A percentile compares a stretch with the other conserved stretches of the same genome.
Evolutionary conservation across 768 basidiomycete genomes (phyloP).

Genomic region (Tubosaeta sp.): DNA sequence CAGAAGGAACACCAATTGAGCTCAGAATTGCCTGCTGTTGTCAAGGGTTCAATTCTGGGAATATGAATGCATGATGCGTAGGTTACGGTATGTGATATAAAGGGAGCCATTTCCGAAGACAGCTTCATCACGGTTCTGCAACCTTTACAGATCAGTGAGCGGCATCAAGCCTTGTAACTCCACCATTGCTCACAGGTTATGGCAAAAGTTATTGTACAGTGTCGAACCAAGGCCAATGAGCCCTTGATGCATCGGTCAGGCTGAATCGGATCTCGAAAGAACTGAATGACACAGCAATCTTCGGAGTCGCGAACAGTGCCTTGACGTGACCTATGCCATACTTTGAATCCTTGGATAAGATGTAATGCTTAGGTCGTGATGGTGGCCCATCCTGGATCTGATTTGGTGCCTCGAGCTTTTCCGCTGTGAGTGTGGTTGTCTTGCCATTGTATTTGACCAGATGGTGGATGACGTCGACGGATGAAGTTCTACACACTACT

Average conservation of each 20-base stretch:
- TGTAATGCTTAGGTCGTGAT: conserved; percentile 13
- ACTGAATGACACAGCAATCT: conserved; percentile 39
- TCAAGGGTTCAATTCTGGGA: no score
- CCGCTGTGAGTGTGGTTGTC: conserved; percentile 38
- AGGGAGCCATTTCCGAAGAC: conserved; percentile 66
- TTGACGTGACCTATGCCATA: conserved; percentile 45
- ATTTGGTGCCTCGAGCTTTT: conserved; percentile 39
- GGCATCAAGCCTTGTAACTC: background rate
- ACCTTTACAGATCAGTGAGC: conserved; percentile 31
- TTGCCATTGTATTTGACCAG: conserved; percentile 50
- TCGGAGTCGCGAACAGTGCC: conserved; percentile 57
- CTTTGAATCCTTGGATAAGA: conserved; percentile 39
- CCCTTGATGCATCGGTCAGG: conserved; percentile 33
- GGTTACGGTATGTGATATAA: conserved; percentile 71
- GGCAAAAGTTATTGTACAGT: conserved; percentile 55
- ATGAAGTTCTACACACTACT: conserved; percentile 10
- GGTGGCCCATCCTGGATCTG: conserved; percentile 9
- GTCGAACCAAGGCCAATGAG: conserved; percentile 76
- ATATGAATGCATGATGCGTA: conserved; percentile 19
- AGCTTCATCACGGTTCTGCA: conserved; percentile 54
- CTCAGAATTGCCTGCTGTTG: conserved; percentile 66
- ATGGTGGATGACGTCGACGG: conserved; percentile 43
- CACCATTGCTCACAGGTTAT: conserved; percentile 40
- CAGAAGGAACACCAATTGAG: conserved; percentile 64
- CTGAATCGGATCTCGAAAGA: background rate